These are phyloP conservation scores for Nemania serpens DNA, from an alignment of 2,329 filamentous ascomycete species.

Conservation along the genomic window DNA sequence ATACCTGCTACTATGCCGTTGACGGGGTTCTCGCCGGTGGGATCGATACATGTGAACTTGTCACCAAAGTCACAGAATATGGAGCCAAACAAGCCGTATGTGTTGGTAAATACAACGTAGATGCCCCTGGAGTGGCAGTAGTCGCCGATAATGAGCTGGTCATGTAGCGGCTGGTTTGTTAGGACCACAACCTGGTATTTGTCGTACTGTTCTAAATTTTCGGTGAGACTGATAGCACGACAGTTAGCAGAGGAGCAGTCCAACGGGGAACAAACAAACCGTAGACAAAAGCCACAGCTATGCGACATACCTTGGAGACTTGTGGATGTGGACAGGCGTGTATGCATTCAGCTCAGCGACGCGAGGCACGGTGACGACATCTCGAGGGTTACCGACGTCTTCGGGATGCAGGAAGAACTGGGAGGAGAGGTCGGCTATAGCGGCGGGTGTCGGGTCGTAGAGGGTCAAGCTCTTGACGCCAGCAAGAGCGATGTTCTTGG, in stretches of 20 bases:
- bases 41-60: conserved; percentile 87
- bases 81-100: conserved; percentile 90
- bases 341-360: conserved; percentile 96
- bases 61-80: conserved; percentile 98
- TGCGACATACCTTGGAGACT: conserved; percentile 56
- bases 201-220: conserved; percentile 80
- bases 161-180: conserved; percentile 78
- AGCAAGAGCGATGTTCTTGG: conserved; percentile 97
- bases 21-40: conserved; percentile 85
- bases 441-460: conserved; percentile 83
- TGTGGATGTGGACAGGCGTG: conserved; percentile 82
- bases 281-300: neutral
- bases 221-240: conserved; percentile 63
- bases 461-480: conserved; percentile 97
- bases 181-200: conserved; percentile 92
- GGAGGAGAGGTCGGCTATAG: conserved; percentile 87
- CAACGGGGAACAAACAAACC: neutral
- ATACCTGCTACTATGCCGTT: conserved; percentile 90
- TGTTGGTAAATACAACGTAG: conserved; percentile 85
- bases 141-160: conserved; percentile 84
- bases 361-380: conserved; percentile 81
- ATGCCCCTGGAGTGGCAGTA: conserved; percentile 95
- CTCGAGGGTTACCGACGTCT: conserved; percentile 91
- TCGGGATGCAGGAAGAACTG: conserved; percentile 93
- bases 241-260: conserved; percentile 10